These are phyloP conservation scores for Penicillium olsonii DNA, from an alignment of 2,329 filamentous ascomycete species.

Conservation along the genomic window DNA sequence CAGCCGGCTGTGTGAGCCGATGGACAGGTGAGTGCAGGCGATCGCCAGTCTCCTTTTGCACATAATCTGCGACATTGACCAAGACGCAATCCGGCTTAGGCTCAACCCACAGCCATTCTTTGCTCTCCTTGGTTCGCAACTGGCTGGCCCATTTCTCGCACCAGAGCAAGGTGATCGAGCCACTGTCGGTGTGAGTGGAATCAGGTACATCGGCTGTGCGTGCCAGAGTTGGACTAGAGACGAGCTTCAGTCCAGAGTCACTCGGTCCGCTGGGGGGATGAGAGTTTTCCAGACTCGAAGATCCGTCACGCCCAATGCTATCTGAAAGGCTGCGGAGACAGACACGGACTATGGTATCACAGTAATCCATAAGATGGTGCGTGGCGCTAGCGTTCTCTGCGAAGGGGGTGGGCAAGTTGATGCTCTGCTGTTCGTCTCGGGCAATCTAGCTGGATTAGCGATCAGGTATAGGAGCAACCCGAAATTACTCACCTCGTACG, in stretches of 20 bases:
- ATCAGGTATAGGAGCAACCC: not conserved
- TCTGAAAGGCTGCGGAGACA: slow-evolving; percentile 11
- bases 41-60: slow-evolving; percentile 24
- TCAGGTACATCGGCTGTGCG: slow-evolving; percentile 10
- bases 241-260: slow-evolving; percentile 15
- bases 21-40: slow-evolving; percentile 26
- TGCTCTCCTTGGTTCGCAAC: slow-evolving; percentile 10
- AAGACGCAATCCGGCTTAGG: slow-evolving; percentile 19
- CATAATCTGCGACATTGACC: slow-evolving; percentile 27
- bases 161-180: slow-evolving; percentile 21
- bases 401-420: slow-evolving; percentile 10
- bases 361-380: slow-evolving; percentile 8
- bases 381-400: slow-evolving; percentile 1
- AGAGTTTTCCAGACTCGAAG: slow-evolving; percentile 5
- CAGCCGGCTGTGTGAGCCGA: slow-evolving; percentile 25
- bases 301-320: slow-evolving; percentile 6
- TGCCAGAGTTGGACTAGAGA: slow-evolving; percentile 16
- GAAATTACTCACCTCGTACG: slow-evolving; percentile 11
- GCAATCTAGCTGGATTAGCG: not conserved
- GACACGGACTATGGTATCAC: slow-evolving; percentile 5
- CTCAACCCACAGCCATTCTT: slow-evolving; percentile 19
- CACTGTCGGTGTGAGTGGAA: slow-evolving; percentile 19
- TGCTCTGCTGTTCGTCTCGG: slow-evolving; percentile 9
- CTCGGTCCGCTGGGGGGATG: slow-evolving; percentile 7
- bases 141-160: slow-evolving; percentile 21